These are phyloP conservation scores for Claviceps sp. DNA, from an alignment of 2,329 filamentous ascomycete species.

Conservation along the genomic window DNA sequence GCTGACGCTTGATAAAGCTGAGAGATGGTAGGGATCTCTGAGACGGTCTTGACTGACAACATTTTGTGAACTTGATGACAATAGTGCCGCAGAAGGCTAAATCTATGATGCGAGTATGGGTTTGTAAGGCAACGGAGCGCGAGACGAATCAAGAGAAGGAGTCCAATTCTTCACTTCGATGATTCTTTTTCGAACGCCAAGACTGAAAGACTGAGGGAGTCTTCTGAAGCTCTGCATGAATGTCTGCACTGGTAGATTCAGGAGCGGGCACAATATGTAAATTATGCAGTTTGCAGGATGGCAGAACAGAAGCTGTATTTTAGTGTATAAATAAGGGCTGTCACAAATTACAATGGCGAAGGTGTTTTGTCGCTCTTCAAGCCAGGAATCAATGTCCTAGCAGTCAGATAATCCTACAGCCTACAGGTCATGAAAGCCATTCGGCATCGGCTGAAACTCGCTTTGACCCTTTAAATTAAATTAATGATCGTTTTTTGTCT, in stretches of 20 bases:
- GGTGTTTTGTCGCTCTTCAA: neutral
- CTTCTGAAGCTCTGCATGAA: neutral
- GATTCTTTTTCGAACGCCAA: neutral
- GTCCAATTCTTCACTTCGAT: neutral
- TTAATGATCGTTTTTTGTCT: no score
- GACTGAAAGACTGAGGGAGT: no score
- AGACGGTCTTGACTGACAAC: constrained; percentile 21
- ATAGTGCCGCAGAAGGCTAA: neutral
- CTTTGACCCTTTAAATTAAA: no score
- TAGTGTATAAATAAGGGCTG: neutral
- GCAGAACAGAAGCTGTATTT: neutral
- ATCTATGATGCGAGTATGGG: neutral
- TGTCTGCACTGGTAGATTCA: neutral
- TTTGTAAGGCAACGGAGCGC: neutral
- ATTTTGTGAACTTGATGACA: neutral
- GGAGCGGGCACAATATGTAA: neutral
- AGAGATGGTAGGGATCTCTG: constrained; percentile 48
- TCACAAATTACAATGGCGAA: neutral
- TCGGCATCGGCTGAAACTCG: no score
- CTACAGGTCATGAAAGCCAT: no score
- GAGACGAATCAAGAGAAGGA: neutral
- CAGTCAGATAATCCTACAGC: no score
- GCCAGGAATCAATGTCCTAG: no score
- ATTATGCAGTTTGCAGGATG: neutral
- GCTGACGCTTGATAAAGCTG: constrained; percentile 42